Conservation (phyloP, 2,329 filamentous ascomycete genomes). For the Bipolaris gigantea region DNA sequence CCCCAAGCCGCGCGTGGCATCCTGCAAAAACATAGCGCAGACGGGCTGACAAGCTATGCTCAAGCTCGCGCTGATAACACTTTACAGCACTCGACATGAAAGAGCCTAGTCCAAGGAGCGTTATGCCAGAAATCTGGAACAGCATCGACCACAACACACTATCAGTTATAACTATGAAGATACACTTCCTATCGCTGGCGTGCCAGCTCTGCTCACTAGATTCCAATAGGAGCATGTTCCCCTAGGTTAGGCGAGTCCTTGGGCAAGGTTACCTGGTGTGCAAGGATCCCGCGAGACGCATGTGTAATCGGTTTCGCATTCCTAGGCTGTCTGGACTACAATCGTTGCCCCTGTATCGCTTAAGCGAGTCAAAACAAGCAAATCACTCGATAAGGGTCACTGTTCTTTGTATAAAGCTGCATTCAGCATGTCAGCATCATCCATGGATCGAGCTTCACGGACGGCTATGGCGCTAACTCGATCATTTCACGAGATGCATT, state of each 20-base stretch:
- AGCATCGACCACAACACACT: background rate
- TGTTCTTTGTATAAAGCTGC: background rate
- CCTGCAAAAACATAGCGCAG: too few species aligned
- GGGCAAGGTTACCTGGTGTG: background rate
- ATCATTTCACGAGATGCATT: background rate
- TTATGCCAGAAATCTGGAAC: background rate
- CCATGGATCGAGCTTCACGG: background rate
- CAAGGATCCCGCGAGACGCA: background rate
- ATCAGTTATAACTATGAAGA: too few species aligned
- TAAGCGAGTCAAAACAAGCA: background rate
- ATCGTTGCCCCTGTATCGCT: background rate
- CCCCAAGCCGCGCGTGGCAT: too few species aligned
- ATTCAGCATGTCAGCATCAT: background rate
- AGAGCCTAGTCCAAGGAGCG: background rate
- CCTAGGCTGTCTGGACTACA: background rate
- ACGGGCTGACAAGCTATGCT: too few species aligned
- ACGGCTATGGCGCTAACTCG: background rate
- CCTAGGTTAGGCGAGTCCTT: background rate
- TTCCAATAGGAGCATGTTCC: background rate
- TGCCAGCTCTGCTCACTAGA: background rate
- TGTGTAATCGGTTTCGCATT: background rate
- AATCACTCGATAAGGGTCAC: background rate
- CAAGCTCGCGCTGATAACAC: too few species aligned
- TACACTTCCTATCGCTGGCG: too few species aligned
- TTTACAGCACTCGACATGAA: background rate